Conservation (phyloP, 768 basidiomycete species). For the Agaricus bisporus region DNA sequence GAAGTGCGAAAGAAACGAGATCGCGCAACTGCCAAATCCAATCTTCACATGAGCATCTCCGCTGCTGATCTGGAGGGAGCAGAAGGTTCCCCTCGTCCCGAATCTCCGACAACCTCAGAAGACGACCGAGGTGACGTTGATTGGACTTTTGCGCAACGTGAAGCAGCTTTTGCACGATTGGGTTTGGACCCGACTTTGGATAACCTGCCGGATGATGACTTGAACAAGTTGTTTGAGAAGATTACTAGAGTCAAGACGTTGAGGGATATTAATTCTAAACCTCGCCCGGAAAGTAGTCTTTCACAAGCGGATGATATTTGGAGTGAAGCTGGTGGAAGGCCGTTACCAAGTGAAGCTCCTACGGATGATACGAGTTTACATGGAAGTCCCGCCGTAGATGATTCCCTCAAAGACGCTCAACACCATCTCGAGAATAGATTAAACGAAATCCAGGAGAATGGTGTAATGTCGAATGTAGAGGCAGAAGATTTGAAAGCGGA, state of each 20-base stretch:
- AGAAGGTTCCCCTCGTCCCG: slow-evolving; percentile 60
- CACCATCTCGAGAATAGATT: slow-evolving; percentile 69
- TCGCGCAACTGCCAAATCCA: slow-evolving; percentile 69
- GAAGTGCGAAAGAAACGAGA: slow-evolving; percentile 90
- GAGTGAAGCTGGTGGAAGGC: slow-evolving; percentile 78
- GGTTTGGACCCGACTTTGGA: slow-evolving; percentile 88
- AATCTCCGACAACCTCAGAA: slow-evolving; percentile 67
- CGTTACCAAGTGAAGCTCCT: slow-evolving; percentile 65
- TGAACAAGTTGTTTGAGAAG: slow-evolving; percentile 91
- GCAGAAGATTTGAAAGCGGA: slow-evolving; percentile 85
- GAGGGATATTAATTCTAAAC: slow-evolving; percentile 72
- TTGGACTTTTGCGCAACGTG: slow-evolving; percentile 96
- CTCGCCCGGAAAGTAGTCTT: slow-evolving; percentile 86
- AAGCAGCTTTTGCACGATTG: slow-evolving; percentile 83
- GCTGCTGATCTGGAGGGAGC: slow-evolving; percentile 55
- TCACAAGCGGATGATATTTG: slow-evolving; percentile 84
- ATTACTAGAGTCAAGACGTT: slow-evolving; percentile 89
- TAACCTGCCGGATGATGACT: slow-evolving; percentile 89
- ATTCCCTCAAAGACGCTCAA: slow-evolving; percentile 64
- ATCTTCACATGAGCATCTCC: slow-evolving; percentile 56
- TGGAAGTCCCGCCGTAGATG: slow-evolving; percentile 63
- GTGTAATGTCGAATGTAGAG: slow-evolving; percentile 39
- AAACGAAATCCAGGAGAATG: slow-evolving; percentile 42
- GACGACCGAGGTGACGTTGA: slow-evolving; percentile 72
- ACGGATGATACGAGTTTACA: slow-evolving; percentile 90